phyloP scores from a whole-genome alignment of 108 stramenopile genomes.

The Cyclotella atomus region DNA sequence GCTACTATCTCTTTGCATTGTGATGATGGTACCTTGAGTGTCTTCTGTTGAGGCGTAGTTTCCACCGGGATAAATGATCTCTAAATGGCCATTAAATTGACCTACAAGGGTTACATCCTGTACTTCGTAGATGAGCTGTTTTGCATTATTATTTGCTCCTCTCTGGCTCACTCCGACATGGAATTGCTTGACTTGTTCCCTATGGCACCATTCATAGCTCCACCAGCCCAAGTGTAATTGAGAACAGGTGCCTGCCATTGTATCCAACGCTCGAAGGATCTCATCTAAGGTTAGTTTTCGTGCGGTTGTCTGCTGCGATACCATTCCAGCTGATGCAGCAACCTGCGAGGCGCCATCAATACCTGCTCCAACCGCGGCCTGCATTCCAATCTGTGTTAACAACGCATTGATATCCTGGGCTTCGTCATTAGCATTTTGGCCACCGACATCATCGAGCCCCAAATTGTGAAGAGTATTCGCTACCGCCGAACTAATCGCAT shows the following conservation, averaged over 20 bases:
- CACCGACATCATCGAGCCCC: conserved; percentile 20
- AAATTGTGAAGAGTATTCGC: conserved; percentile 17
- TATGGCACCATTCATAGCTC: conserved; percentile 92
- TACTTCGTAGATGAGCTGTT: conserved; percentile 27
- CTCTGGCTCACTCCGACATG: conserved; percentile 57
- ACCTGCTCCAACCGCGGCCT: conserved; percentile 38
- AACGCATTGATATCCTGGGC: conserved; percentile 2
- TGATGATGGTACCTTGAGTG: conserved; percentile 4
- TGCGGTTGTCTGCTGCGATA: background rate
- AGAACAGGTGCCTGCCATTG: conserved; percentile 63
- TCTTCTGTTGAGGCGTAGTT: conserved; percentile 15
- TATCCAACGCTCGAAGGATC: conserved; percentile 18
- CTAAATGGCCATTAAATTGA: conserved; percentile 33
- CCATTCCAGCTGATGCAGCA: conserved; percentile 6
- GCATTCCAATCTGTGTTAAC: conserved; percentile 22
- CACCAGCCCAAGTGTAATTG: conserved; percentile 85
- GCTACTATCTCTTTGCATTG: background rate
- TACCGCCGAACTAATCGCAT: conserved; percentile 14
- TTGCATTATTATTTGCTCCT: background rate
- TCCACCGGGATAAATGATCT: conserved; percentile 30
- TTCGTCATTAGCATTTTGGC: background rate
- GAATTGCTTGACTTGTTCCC: conserved; percentile 73
- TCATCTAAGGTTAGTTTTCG: conserved; percentile 8
- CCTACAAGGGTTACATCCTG: conserved; percentile 66
- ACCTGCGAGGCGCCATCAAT: conserved; percentile 6